Evolutionary conservation across 106 monocot genomes (phyloP).

Genomic region (Phalaenopsis equestris): DNA sequence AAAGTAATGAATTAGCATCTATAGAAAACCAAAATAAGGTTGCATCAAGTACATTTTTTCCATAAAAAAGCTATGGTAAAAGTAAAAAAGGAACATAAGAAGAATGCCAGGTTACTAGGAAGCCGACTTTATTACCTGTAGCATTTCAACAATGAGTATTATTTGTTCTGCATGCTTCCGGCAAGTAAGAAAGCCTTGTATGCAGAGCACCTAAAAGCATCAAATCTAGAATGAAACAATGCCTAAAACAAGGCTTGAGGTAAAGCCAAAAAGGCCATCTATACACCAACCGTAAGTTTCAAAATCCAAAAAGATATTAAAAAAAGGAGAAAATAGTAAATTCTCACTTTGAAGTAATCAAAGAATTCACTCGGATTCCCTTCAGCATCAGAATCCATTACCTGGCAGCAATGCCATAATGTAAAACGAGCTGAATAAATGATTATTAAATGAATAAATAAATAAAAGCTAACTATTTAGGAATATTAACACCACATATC

Average conservation of each 20-base stretch:
- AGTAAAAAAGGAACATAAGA: background rate
- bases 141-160: constrained; percentile 98
- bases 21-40: background rate
- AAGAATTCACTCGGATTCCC: constrained; percentile 99
- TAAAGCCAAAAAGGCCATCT: background rate
- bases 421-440: background rate
- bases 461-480: background rate
- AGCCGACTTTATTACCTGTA: constrained; percentile 52
- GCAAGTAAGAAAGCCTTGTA: constrained; percentile 98
- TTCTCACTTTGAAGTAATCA: constrained; percentile 98
- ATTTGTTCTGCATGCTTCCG: constrained; percentile 99
- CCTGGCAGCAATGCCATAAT: constrained; percentile 30
- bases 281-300: background rate
- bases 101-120: background rate
- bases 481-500: background rate
- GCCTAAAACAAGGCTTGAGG: background rate
- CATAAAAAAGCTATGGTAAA: background rate
- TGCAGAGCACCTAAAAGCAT: constrained; percentile 73
- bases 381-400: constrained; percentile 99
- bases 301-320: background rate
- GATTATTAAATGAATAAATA: background rate
- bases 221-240: constrained; percentile 2
- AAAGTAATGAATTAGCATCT: background rate
- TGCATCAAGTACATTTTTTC: background rate
- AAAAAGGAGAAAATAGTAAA: background rate